Conservation (phyloP, 495 filamentous ascomycete genomes). For the Talaromyces borbonicus region DNA sequence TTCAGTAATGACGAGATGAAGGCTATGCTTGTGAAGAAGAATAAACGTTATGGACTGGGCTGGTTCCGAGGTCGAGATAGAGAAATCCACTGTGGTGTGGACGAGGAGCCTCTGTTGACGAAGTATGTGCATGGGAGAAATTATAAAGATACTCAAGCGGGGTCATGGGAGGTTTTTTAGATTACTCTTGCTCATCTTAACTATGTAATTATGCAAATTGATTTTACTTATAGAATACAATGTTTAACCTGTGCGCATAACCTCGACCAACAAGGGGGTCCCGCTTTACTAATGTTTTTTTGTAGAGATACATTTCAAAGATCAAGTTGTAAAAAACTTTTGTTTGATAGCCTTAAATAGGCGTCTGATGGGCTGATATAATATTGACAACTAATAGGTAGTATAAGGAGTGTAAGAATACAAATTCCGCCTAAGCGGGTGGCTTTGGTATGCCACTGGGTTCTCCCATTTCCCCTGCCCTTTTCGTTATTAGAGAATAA, state of each 20-base stretch:
- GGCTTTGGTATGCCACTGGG: not conserved
- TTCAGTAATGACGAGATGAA: constrained; percentile 47
- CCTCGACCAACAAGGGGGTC: no score
- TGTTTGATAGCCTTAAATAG: not conserved
- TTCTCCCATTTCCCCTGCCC: not conserved
- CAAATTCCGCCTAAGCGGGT: not conserved
- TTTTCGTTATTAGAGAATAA: constrained; percentile 2
- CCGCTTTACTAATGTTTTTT: no score
- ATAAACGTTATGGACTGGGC: constrained; percentile 60
- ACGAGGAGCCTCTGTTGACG: constrained; percentile 55
- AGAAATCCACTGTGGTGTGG: constrained; percentile 56
- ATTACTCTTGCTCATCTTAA: not conserved
- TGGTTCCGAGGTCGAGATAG: constrained; percentile 63
- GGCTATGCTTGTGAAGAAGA: constrained; percentile 36
- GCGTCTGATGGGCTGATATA: not conserved
- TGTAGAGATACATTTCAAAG: no score
- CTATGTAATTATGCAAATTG: not conserved
- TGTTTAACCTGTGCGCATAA: no score
- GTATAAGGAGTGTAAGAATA: constrained; percentile 8
- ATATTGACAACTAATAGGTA: not conserved
- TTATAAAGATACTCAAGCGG: constrained; percentile 12
- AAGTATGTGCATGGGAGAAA: constrained; percentile 48
- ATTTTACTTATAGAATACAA: not conserved
- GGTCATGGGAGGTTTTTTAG: constrained; percentile 10
- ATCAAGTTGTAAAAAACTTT: no score